Evolutionary conservation across 2,329 filamentous ascomycete species (phyloP).

Genomic region (Rutstroemia sp.): DNA sequence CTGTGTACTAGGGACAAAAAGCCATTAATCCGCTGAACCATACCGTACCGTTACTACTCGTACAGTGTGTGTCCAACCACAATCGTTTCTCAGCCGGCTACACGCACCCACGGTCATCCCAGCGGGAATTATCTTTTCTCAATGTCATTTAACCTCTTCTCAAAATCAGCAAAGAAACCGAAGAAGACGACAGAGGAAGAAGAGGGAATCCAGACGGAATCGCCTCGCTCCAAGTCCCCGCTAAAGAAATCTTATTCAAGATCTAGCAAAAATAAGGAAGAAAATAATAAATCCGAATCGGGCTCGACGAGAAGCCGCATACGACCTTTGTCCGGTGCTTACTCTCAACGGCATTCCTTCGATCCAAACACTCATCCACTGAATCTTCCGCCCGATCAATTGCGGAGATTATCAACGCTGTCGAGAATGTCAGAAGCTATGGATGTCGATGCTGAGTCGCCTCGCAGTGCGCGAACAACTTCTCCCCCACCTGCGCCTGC

Average conservation of each 20-base stretch:
- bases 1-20: background rate
- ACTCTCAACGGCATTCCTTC: slow-evolving; percentile 35
- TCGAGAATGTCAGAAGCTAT: slow-evolving; percentile 51
- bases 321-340: slow-evolving; percentile 21
- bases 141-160: slow-evolving; percentile 27
- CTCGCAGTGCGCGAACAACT: slow-evolving; percentile 36
- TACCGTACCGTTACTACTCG: background rate
- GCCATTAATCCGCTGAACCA: background rate
- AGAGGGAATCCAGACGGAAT: slow-evolving; percentile 19
- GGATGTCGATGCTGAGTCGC: slow-evolving; percentile 65
- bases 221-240: slow-evolving; percentile 24
- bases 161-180: slow-evolving; percentile 29
- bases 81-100: slow-evolving; percentile 7
- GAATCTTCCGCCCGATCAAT: slow-evolving; percentile 84
- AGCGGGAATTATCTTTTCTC: slow-evolving; percentile 9
- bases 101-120: slow-evolving; percentile 6
- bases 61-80: slow-evolving; percentile 5
- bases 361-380: slow-evolving; percentile 76
- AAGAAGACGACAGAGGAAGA: slow-evolving; percentile 25
- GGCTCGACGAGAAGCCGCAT: slow-evolving; percentile 26
- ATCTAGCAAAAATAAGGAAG: slow-evolving; percentile 24
- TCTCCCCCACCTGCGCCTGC: slow-evolving; percentile 44
- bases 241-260: slow-evolving; percentile 27
- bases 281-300: slow-evolving; percentile 20
- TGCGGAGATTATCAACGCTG: slow-evolving; percentile 65